Evolutionary conservation across 768 basidiomycete genomes (phyloP).

Genomic region (Glaciozyma martinii): DNA sequence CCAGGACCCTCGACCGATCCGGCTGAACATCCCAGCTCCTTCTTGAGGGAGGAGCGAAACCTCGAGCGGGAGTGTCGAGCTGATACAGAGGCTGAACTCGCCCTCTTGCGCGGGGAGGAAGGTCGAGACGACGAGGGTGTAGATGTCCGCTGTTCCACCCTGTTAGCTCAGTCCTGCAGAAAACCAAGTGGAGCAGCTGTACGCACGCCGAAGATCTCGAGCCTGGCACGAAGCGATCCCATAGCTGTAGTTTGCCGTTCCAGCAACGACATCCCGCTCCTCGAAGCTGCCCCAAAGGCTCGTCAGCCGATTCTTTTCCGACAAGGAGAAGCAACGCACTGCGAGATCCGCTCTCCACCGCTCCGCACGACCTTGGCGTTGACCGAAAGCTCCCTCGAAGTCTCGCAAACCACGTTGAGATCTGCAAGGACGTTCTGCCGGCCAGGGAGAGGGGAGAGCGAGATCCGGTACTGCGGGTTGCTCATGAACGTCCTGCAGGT

Average conservation of each 20-base stretch:
- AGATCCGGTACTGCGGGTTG: slow-evolving; percentile 79
- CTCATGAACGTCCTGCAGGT: slow-evolving; percentile 70
- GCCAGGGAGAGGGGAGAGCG: slow-evolving; percentile 42
- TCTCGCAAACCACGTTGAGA: slow-evolving; percentile 47
- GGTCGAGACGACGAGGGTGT: slow-evolving; percentile 73
- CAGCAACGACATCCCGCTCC: slow-evolving; percentile 60
- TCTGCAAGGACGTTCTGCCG: slow-evolving; percentile 29
- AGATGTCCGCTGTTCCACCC: slow-evolving; percentile 57
- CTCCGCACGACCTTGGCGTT: slow-evolving; percentile 69
- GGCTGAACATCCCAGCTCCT: slow-evolving; percentile 78
- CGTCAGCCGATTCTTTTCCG: background rate
- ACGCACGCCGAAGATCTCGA: slow-evolving; percentile 50
- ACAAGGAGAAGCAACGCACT: slow-evolving; percentile 48
- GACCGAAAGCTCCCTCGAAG: slow-evolving; percentile 58
- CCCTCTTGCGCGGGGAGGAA: slow-evolving; percentile 68
- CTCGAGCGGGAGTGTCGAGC: slow-evolving; percentile 48
- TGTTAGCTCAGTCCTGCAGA: background rate
- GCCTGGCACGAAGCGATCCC: slow-evolving; percentile 55
- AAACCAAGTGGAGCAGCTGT: no score
- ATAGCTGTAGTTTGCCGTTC: slow-evolving; percentile 73
- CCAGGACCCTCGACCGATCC: slow-evolving; percentile 65
- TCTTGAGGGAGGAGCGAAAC: slow-evolving; percentile 65
- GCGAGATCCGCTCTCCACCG: slow-evolving; percentile 59
- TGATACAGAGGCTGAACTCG: slow-evolving; percentile 55
- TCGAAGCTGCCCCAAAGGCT: slow-evolving; percentile 40